A percentile compares a stretch with the other conserved stretches of the same genome.
These are phyloP conservation scores for Penicillium pulvis DNA, from an alignment of 495 filamentous ascomycete genomes.

Conservation along the genomic window DNA sequence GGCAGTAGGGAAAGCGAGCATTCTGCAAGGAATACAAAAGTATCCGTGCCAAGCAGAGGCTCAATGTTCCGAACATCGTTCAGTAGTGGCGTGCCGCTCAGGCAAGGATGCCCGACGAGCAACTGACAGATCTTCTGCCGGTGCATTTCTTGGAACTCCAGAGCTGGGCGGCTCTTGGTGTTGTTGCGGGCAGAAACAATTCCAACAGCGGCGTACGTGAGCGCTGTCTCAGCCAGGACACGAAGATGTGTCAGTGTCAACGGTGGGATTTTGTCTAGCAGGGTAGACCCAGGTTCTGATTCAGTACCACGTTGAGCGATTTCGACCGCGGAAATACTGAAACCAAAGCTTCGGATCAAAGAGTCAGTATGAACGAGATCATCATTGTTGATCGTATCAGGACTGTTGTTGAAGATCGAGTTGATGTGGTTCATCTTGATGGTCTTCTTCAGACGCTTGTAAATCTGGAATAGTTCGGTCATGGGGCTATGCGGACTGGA, in stretches of 20 bases:
- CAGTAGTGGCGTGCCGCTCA: constrained; percentile 37
- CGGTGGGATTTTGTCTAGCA: constrained; percentile 83
- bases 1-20: constrained; percentile 70
- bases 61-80: constrained; percentile 54
- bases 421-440: constrained; percentile 69
- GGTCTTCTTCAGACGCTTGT: constrained; percentile 77
- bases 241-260: constrained; percentile 85
- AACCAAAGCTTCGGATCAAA: constrained; percentile 74
- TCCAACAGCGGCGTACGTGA: constrained; percentile 80
- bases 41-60: constrained; percentile 75
- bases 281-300: constrained; percentile 69
- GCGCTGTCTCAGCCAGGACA: constrained; percentile 83
- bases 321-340: constrained; percentile 87
- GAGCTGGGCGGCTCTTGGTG: constrained; percentile 57
- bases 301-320: constrained; percentile 89
- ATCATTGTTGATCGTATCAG: constrained; percentile 41
- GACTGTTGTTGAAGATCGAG: constrained; percentile 48
- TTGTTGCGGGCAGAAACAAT: constrained; percentile 56
- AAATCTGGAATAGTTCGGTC: constrained; percentile 77
- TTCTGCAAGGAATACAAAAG: constrained; percentile 85
- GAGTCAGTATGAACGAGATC: constrained; percentile 66
- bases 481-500: constrained; percentile 47
- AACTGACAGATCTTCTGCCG: constrained; percentile 76
- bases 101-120: constrained; percentile 61
- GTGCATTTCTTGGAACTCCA: constrained; percentile 70